Percentiles rank a stretch among this genome's conserved stretches.
phyloP scores from a whole-genome alignment of 2,329 filamentous ascomycete genomes.

The Pseudogymnoascus sp. region DNA sequence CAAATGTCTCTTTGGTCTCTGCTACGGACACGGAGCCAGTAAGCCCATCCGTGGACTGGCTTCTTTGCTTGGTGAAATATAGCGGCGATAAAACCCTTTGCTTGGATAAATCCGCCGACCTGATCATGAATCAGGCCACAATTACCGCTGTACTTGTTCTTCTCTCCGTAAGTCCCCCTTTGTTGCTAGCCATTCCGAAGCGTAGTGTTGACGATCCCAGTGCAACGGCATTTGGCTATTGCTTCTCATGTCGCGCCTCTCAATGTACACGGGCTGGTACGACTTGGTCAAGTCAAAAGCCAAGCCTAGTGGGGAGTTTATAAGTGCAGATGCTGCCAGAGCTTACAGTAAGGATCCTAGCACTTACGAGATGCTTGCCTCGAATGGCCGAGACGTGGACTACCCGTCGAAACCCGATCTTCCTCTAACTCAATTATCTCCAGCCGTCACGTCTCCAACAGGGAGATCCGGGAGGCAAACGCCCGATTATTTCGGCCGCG shows the following conservation, averaged over 20 bases:
- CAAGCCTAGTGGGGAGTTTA: constrained; percentile 67
- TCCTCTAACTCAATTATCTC: constrained; percentile 22
- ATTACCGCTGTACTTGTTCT: constrained; percentile 77
- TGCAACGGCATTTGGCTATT: constrained; percentile 81
- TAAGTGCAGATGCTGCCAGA: constrained; percentile 71
- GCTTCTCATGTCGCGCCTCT: constrained; percentile 70
- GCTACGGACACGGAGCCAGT: neutral
- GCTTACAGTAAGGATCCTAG: constrained; percentile 52
- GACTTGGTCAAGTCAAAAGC: constrained; percentile 50
- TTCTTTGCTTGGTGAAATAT: constrained; percentile 58
- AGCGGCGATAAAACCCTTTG: constrained; percentile 61
- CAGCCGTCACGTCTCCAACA: constrained; percentile 10
- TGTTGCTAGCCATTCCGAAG: constrained; percentile 11
- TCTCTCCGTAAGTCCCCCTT: constrained; percentile 55
- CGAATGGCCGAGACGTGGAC: constrained; percentile 34
- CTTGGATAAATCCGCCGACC: constrained; percentile 46
- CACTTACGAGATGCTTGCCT: constrained; percentile 75
- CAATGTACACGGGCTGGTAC: constrained; percentile 80
- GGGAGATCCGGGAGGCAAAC: constrained; percentile 25
- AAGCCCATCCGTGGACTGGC: constrained; percentile 46
- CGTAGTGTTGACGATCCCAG: constrained; percentile 36
- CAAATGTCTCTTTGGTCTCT: constrained; percentile 36
- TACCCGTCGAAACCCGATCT: constrained; percentile 25
- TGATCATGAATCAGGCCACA: constrained; percentile 70
- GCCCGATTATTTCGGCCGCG: constrained; percentile 35